Percentiles rank a stretch among this genome's conserved stretches.
These are phyloP conservation scores for Cryphonectria carpinicola DNA, from an alignment of 2,329 filamentous ascomycete genomes.

Conservation along the genomic window DNA sequence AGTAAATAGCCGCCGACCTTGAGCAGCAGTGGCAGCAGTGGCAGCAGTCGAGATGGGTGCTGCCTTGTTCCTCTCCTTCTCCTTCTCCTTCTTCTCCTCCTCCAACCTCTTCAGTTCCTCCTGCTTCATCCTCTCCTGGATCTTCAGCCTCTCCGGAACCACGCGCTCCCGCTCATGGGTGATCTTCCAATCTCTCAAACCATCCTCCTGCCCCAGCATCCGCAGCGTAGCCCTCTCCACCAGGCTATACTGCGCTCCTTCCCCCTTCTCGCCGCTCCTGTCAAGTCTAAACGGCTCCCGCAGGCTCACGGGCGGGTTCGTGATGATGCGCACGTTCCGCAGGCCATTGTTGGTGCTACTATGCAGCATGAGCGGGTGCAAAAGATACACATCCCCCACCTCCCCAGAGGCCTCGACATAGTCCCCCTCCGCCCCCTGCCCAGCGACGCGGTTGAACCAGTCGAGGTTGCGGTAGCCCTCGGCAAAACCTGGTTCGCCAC, in stretches of 20 bases:
- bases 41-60: no score
- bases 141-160: conserved; percentile 52
- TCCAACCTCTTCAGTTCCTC: conserved; percentile 53
- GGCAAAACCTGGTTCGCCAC: conserved; percentile 55
- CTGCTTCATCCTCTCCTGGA: conserved; percentile 54
- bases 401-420: conserved; percentile 60
- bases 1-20: neutral
- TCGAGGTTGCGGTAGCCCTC: conserved; percentile 44
- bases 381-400: conserved; percentile 60
- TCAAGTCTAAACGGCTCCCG: conserved; percentile 57
- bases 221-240: conserved; percentile 60
- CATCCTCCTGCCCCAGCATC: conserved; percentile 49
- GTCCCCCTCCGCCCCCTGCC: conserved; percentile 41
- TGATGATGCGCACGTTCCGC: conserved; percentile 52
- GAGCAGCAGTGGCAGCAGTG: neutral
- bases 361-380: conserved; percentile 66
- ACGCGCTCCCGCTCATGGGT: conserved; percentile 52
- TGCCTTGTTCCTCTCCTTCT: neutral
- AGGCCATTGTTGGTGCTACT: conserved; percentile 53
- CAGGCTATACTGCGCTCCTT: conserved; percentile 49
- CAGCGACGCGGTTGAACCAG: conserved; percentile 49
- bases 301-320: conserved; percentile 59
- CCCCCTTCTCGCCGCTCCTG: conserved; percentile 40
- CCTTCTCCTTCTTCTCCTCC: conserved; percentile 26
- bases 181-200: conserved; percentile 56